Conservation (phyloP, 1,284 basidiomycete species). For the Trametes versicolor region DNA sequence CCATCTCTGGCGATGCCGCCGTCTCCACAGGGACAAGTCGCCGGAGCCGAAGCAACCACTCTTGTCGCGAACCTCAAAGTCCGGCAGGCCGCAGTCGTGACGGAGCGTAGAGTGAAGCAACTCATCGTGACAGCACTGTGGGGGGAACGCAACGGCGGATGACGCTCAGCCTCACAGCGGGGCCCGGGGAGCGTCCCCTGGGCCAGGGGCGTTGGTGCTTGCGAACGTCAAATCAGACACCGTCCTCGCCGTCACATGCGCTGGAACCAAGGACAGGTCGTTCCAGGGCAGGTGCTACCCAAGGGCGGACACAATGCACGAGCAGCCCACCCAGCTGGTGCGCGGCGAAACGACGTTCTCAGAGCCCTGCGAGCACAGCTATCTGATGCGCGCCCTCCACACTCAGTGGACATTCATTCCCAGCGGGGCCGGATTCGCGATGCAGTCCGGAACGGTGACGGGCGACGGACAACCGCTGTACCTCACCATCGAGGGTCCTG, state of each 20-base stretch:
- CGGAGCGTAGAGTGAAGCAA: too few relatives aligned
- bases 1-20: too few relatives aligned
- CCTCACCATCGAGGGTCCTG: slow-evolving; percentile 6
- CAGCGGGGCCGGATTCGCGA: neutral
- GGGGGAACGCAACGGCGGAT: too few relatives aligned
- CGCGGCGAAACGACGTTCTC: neutral
- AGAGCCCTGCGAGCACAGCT: neutral
- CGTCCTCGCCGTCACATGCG: neutral
- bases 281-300: neutral
- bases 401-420: slow-evolving; percentile 8
- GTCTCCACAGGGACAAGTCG: too few relatives aligned
- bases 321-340: neutral
- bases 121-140: too few relatives aligned
- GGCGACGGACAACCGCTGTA: slow-evolving; percentile 5
- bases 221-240: neutral
- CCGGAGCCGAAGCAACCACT: too few relatives aligned
- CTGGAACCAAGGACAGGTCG: too few relatives aligned
- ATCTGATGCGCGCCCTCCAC: neutral
- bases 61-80: too few relatives aligned
- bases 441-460: neutral
- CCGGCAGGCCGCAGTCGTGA: too few relatives aligned
- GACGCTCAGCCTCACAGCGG: too few relatives aligned
- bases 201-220: neutral
- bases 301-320: neutral
- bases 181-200: neutral